Conservation (phyloP, 441 rosid genomes). For the Lepidium campestre region DNA sequence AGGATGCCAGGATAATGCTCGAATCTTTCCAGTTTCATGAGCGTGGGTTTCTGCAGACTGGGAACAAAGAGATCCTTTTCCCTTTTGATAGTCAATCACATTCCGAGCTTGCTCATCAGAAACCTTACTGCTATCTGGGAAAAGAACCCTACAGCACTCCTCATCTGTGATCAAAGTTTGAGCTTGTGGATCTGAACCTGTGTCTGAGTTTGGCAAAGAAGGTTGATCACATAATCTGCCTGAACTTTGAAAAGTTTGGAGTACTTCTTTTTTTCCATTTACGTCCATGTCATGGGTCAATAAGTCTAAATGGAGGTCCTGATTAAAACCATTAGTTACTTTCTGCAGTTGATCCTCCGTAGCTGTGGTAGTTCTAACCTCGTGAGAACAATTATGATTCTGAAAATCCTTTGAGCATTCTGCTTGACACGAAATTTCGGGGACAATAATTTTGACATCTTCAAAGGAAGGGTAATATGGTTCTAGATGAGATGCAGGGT, state of each 20-base stretch:
- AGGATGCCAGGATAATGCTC: conserved; percentile 39
- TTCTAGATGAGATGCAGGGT: conserved; percentile 58
- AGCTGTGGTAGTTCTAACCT: conserved; percentile 31
- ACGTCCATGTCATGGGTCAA: conserved; percentile 37
- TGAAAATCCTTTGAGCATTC: conserved; percentile 44
- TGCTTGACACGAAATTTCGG: conserved; percentile 56
- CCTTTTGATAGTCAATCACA: conserved; percentile 34
- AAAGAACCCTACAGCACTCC: conserved; percentile 80
- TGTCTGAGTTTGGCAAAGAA: conserved; percentile 34
- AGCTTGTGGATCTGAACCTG: conserved; percentile 39
- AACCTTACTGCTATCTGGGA: conserved; percentile 46
- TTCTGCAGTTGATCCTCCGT: conserved; percentile 48
- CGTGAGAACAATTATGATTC: conserved; percentile 35
- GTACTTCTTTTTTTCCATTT: conserved; percentile 39
- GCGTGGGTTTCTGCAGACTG: conserved; percentile 36
- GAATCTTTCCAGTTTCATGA: conserved; percentile 35
- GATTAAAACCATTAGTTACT: conserved; percentile 40
- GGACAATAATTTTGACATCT: conserved; percentile 45
- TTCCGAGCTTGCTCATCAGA: conserved; percentile 38
- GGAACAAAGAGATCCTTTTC: conserved; percentile 31
- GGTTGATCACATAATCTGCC: conserved; percentile 37
- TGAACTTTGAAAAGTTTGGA: conserved; percentile 45
- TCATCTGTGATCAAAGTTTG: conserved; percentile 70
- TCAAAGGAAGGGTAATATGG: conserved; percentile 50
- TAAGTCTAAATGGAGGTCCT: conserved; percentile 44